Evolutionary conservation across 192 early-diverging fungal genomes (phyloP), one percentile per base, ranked within the genome.

Genomic region (Rhizophagus prolifer): DNA sequence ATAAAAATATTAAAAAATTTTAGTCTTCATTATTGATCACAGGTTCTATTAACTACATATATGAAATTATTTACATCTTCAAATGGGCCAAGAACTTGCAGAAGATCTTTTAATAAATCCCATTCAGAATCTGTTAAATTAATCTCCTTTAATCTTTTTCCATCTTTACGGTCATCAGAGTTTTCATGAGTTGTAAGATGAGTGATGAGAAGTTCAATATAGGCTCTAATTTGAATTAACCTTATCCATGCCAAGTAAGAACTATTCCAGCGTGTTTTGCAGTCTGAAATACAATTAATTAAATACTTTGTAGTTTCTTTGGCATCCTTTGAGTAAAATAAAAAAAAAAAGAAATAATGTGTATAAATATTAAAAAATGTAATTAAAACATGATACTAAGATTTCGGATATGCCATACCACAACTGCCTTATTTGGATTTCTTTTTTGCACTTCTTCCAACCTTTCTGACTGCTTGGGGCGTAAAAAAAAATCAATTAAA

Each of bases 361-460:
- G n/a, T n/a, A n/a, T n/a, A 59, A 59, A 59, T 59, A n/a, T 59
- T n/a, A n/a, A 59, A n/a, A 59, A 16, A n/a, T 59, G n/a, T 16
- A 59, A 16, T 31, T 36, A 36, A 36, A 36, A 36, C 34, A 36
- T 31, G n/a, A 7, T n/a, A 59, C 8, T 59, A 19, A n/a, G 0
- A 59, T n/a, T 59, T n/a, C 9, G 23, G 19, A n/a, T 59, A 23
- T n/a, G 23, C 19, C 23, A n/a, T 59, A 59, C 16, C 16, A 59
- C 34, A 19, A 23, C 23, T 59, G 6, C 13, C 3, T 59, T 59
- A 7, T 59, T 59, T 2, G 58, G 16, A 59, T 59, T 59, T 59
- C 58, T 19, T 19, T 59, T 59, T 59, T 59, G 58, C 1, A 59
- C 23, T 59, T 59, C 16, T 3, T 59, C 58, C 23, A 59, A 59